Base-by-base conservation (phyloP, 176 grass and related monocot species). In the Oryza glaberrima region DNA sequence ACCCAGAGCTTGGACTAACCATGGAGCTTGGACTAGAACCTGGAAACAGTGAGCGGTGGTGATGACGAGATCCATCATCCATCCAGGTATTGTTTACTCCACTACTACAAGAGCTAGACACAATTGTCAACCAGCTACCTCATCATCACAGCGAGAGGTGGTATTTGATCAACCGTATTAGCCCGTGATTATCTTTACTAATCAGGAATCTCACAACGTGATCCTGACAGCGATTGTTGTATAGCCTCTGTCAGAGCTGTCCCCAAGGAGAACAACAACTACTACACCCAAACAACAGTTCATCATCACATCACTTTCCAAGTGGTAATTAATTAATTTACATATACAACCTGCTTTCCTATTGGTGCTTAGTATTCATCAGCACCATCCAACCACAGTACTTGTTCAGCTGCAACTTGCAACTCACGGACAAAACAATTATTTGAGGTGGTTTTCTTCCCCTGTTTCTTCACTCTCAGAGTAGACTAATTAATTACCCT, bases 131-230 rank as follows among this genome's bases (percentile, higher is more conserved):
- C 56, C 56, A 61, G 56, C 56, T 9, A 22, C 40, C 4, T 22
- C 54, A 5, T 22, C 54, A 5, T 19, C 54, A 20, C 54, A 19
- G 16, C 54, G 7, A 60, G 54, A n/a, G 16, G 16, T 58, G 19
- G 19, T n/a, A 58, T 20, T 17, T n/a, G 54, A 58, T 58, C 54
- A 58, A n/a, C 54, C 54, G 54, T n/a, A 58, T 58, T 58, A 23
- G 58, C 19, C 20, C 20, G 20, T 63, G 58, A 4, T 63, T 34
- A 32, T 65, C 80, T 81, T 30, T 80, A 49, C 77, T 68, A 34
- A 80, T 69, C 26, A 81, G 71, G 82, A 81, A 85, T 89, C 87
- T 81, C 63, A 85, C 64, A 76, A 81, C 65, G 77, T 81, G 77
- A 52, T 6, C 70, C 69, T 76, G 87, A 89, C 70, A 44, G 64